Evolutionary conservation across 306 rosid species (phyloP).

Genomic region (Prunus mongolica): DNA sequence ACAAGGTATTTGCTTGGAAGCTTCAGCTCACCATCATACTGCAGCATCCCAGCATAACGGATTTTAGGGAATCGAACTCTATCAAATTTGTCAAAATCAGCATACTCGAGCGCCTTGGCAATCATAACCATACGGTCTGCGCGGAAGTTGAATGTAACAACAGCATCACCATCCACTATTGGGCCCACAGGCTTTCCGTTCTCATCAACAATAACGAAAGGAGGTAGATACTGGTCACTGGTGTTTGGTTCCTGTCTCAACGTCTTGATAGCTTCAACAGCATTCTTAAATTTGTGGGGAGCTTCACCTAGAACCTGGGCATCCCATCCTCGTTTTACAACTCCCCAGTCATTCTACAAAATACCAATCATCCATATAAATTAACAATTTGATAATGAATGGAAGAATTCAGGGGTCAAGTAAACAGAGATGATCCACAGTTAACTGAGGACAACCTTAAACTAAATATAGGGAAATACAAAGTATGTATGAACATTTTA

Average conservation of each 20-base stretch:
- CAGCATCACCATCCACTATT: slow-evolving; percentile 96
- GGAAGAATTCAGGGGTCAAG: neutral
- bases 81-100: slow-evolving; percentile 83
- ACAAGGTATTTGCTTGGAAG: slow-evolving; percentile 91
- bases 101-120: slow-evolving; percentile 93
- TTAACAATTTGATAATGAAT: neutral
- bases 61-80: slow-evolving; percentile 85
- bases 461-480: neutral
- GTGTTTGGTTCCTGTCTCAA: slow-evolving; percentile 66
- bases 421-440: neutral
- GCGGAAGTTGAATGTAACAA: slow-evolving; percentile 89
- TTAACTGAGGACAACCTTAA: no score
- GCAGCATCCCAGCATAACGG: slow-evolving; percentile 95
- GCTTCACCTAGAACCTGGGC: slow-evolving; percentile 99
- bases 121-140: slow-evolving; percentile 98
- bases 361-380: neutral
- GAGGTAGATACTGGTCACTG: slow-evolving; percentile 91
- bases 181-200: slow-evolving; percentile 89
- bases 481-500: neutral
- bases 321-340: slow-evolving; percentile 99
- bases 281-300: slow-evolving; percentile 66
- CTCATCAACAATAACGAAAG: slow-evolving; percentile 86
- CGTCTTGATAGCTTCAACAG: slow-evolving; percentile 79
- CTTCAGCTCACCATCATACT: slow-evolving; percentile 97
- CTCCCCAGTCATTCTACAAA: slow-evolving; percentile 91